Percentiles rank a stretch among this genome's conserved stretches.
Evolutionary conservation across 1,284 basidiomycete genomes (phyloP).

Genomic region (Coriolopsis trogii): DNA sequence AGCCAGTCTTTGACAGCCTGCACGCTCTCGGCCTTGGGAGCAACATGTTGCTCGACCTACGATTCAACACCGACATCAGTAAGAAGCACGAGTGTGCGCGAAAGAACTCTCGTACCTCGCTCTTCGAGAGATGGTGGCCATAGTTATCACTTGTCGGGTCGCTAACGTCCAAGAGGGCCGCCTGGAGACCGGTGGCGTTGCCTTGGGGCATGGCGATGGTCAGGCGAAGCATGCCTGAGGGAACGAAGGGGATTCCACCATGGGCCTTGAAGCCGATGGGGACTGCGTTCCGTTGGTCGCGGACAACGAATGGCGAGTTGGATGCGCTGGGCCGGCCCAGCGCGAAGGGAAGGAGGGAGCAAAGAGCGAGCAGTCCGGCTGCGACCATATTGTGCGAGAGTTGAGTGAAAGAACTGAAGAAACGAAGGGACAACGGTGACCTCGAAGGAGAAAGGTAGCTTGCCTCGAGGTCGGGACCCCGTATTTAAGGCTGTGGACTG

Average conservation of each 20-base stretch:
- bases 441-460: slow-evolving; percentile 8
- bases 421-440: slow-evolving; percentile 13
- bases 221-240: slow-evolving; percentile 22
- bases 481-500: slow-evolving; percentile 1
- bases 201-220: slow-evolving; percentile 29
- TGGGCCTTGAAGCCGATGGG: slow-evolving; percentile 22
- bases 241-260: slow-evolving; percentile 4
- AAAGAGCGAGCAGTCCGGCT: slow-evolving; percentile 25
- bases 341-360: slow-evolving; percentile 22
- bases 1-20: slow-evolving; percentile 41
- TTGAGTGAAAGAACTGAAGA: slow-evolving; percentile 7
- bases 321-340: slow-evolving; percentile 26
- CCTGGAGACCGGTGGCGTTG: slow-evolving; percentile 25
- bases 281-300: slow-evolving; percentile 12
- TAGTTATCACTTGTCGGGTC: slow-evolving; percentile 25
- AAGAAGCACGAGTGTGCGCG: background rate
- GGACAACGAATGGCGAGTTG: slow-evolving; percentile 19
- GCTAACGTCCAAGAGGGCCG: slow-evolving; percentile 26
- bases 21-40: slow-evolving; percentile 37
- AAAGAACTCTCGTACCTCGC: slow-evolving; percentile 7
- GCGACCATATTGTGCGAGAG: slow-evolving; percentile 28
- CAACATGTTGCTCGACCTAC: slow-evolving; percentile 41
- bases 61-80: slow-evolving; percentile 26
- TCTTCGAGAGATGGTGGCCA: slow-evolving; percentile 25
- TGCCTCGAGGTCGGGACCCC: background rate